Base-by-base conservation (phyloP, 305 asterid species). In the Withania somnifera region DNA sequence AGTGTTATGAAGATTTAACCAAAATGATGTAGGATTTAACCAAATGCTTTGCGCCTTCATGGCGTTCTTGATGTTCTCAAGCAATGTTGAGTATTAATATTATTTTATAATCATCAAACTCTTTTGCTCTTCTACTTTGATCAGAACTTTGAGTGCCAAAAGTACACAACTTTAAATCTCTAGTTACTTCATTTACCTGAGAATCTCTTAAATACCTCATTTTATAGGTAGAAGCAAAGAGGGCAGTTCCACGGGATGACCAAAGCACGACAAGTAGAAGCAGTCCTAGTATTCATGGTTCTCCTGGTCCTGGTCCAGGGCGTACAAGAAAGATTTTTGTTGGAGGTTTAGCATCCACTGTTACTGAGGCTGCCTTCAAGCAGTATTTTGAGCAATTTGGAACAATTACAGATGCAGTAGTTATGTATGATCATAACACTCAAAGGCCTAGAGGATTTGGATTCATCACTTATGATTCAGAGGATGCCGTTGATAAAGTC, bases 361-460 rank as follows among this genome's bases (percentile, higher is more conserved):
- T 85, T 30, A 85, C 87, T 6, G 87, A 85, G 77, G 54, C 71
- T 24, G 78, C 79, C 82, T 85, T 85, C 26, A 84, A 63, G 84
- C 68, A 42, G 79, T 84, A 84, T 53, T 84, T 84, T 76, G 87
- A 84, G 61, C 87, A 84, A 52, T 84, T 73, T 75, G 87, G 87
- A 30, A 84, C 84, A 51, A 84, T 84, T 60, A 84, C 84, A 36
- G 87, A 85, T 57, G 87, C 81, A 6, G 87, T 85, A 42, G 87
- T 85, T 20, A 85, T 85, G 87, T 78, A 85, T 82, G 87, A 85
- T 71, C 87, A 85, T 71, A 78, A 79, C 79, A 85, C 87, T 58
- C 87, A 85, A 51, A 68, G 87, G 61, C 87, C 87, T 56, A 78
- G 87, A 78, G 87, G 87, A 53, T 85, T 84, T 81, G 87, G 87